Evolutionary conservation across 345 rosid species (phyloP), one percentile per base, ranked within the genome.

Genomic region (Syzygium jambos): DNA sequence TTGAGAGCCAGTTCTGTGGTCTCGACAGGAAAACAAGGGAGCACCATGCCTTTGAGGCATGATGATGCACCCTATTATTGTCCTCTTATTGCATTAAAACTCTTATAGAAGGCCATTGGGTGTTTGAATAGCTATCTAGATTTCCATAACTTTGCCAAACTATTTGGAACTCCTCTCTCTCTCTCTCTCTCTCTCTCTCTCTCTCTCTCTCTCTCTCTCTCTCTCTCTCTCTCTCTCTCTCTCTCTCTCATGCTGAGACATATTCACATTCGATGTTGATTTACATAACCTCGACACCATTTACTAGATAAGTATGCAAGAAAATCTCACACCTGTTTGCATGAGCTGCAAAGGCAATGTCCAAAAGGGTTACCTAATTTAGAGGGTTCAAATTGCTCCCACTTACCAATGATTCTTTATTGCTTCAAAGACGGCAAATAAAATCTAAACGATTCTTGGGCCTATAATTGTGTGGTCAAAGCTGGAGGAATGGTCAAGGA

Each of bases 401-500:
- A 53, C 49, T 53, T 51, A 51, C 51, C 5, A 34, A 73, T 38
- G 82, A 73, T 73, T 73, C 85, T 51, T 83, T 11, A 9, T 51
- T 7, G 85, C 17, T 46, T 53, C 5, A 52, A 29, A 30, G 59
- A 38, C 14, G 14, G 82, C 49, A 73, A 5, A 73, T 38, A 38
- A 73, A 34, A 34, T 4, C 80, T 19, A 73, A 38, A 73, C 82
- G 73, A 61, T 61, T 61, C 34, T 6, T 49, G 59, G 65, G 23
- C 77, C 46, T 87, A 86, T 84, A 78, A 89, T 83, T 89, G 87
- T 29, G 38, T 84, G 90, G 93, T 92, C 93, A 92, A 92, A 92
- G 85, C 55, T 52, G 89, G 85, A 21, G 78, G 54, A 87, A 92
- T 87, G 84, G 92, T 93, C 93, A 91, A 89, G 49, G 89, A 89